Evolutionary conservation across 345 rosid genomes (phyloP).

Genomic region (Eucalyptus cloeziana): DNA sequence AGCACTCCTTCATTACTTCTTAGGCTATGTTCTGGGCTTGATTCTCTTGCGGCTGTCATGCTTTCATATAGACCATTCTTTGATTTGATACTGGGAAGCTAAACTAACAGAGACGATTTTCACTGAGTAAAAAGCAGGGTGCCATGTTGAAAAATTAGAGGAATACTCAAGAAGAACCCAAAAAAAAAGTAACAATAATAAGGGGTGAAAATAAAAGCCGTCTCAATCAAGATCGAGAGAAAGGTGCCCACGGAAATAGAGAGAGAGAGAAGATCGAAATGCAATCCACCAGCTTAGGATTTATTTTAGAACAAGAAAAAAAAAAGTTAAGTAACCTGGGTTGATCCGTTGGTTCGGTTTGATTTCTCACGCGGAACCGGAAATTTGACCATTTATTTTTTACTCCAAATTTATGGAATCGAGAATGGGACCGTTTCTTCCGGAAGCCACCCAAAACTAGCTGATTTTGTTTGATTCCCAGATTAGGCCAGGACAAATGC

Average conservation of each 20-base stretch:
- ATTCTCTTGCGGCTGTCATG: background rate
- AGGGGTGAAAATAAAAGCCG: background rate
- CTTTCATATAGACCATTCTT: background rate
- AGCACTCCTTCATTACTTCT: background rate
- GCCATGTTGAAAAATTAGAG: too few relatives aligned
- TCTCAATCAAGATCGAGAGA: background rate
- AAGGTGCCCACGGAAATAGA: background rate
- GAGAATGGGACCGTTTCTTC: background rate
- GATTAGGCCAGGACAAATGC: background rate
- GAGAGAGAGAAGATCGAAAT: background rate
- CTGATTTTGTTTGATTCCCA: rapidly evolving
- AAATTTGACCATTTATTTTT: background rate
- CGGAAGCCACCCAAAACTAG: background rate
- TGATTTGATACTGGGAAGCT: background rate
- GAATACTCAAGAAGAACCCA: too few relatives aligned
- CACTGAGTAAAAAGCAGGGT: background rate
- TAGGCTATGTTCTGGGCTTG: background rate
- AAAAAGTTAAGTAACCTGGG: background rate
- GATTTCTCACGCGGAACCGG: background rate
- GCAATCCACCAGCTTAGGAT: background rate
- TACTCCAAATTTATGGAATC: background rate
- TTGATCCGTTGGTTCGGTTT: too few relatives aligned
- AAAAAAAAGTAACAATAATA: too few relatives aligned
- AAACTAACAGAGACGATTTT: background rate
- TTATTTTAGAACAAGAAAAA: background rate